Evolutionary conservation across 371 early-diverging fungal species (phyloP).

Genomic region (Actinomortierella wolfii): DNA sequence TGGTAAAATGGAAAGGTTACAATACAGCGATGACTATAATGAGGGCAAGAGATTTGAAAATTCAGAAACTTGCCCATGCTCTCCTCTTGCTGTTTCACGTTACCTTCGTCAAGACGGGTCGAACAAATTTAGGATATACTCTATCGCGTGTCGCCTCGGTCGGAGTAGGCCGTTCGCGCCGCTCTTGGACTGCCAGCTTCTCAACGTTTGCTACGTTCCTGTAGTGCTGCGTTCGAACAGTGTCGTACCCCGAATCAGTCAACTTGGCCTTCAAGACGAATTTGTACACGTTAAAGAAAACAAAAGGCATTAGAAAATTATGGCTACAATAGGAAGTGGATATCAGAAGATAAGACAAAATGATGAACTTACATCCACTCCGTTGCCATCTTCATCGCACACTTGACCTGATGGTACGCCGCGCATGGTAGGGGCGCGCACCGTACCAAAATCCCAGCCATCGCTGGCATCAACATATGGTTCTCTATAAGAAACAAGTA

Average conservation of each 20-base stretch:
- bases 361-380: conserved; percentile 8
- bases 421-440: conserved; percentile 46
- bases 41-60: no score
- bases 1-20: not conserved
- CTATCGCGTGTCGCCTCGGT: conserved; percentile 35
- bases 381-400: not conserved
- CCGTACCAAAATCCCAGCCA: conserved; percentile 63
- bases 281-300: not conserved
- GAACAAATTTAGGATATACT: conserved; percentile 42
- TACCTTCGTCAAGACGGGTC: conserved; percentile 36
- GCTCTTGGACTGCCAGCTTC: conserved; percentile 30
- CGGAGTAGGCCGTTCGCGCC: conserved; percentile 25
- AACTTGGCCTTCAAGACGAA: conserved; percentile 8
- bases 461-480: conserved; percentile 45
- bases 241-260: conserved; percentile 41
- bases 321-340: not conserved
- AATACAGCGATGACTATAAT: no score
- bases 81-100: not conserved
- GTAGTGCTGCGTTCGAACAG: conserved; percentile 30
- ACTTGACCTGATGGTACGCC: conserved; percentile 19
- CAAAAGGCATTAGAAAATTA: not conserved
- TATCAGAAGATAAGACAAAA: not conserved
- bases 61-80: not conserved
- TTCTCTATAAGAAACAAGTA: conserved; percentile 16
- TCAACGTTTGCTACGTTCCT: conserved; percentile 25